Percentiles rank a stretch among this genome's conserved stretches.
phyloP scores from a whole-genome alignment of 306 rosid genomes.

The Lupinus albus region DNA sequence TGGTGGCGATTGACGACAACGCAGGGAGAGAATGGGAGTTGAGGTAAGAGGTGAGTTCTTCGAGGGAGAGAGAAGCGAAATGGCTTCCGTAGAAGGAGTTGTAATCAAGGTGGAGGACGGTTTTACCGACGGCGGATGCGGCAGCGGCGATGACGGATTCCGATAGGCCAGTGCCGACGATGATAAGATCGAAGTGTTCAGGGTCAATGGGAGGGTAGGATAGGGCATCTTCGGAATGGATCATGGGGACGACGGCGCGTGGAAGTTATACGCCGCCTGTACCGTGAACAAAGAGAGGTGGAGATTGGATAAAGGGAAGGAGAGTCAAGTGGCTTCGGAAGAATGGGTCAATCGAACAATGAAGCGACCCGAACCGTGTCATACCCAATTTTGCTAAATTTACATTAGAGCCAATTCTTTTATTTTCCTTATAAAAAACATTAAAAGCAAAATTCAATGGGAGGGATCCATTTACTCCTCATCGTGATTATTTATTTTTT shows the following conservation, averaged over 20 bases:
- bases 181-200: conserved; percentile 64
- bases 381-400: too few species aligned
- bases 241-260: conserved; percentile 57
- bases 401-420: too few species aligned
- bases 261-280: conserved; percentile 24
- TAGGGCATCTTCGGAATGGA: conserved; percentile 37
- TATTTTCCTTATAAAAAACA: too few species aligned
- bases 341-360: too few species aligned
- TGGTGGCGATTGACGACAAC: conserved; percentile 17
- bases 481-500: too few species aligned
- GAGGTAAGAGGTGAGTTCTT: conserved; percentile 65
- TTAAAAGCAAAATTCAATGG: too few species aligned
- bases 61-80: conserved; percentile 63
- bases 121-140: conserved; percentile 67
- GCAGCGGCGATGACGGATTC: conserved; percentile 77
- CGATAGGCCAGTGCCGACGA: conserved; percentile 74
- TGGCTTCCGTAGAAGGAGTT: conserved; percentile 74
- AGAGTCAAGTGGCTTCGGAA: too few species aligned
- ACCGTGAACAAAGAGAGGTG: not conserved
- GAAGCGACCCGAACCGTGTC: too few species aligned
- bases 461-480: too few species aligned
- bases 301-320: not conserved
- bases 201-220: conserved; percentile 78
- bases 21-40: conserved; percentile 44
- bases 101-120: conserved; percentile 82